Evolutionary conservation across 2,329 filamentous ascomycete genomes (phyloP), one percentile per base, ranked within the genome.

Genomic region (Microdochium nivale): DNA sequence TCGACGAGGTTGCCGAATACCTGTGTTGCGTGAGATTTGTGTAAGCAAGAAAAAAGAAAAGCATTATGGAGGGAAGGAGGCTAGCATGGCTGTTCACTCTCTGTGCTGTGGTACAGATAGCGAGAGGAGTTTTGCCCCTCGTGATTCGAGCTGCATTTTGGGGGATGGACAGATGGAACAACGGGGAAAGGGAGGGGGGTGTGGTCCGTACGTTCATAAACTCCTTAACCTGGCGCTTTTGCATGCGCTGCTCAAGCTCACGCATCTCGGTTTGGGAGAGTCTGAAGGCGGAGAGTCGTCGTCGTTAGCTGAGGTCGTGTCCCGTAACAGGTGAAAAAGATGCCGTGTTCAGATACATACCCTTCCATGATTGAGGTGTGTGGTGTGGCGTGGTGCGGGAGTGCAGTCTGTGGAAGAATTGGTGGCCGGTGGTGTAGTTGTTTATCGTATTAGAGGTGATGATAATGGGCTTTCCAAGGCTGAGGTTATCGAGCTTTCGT

Each of bases 161-260:
- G n/a, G n/a, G n/a, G n/a, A n/a, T n/a, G n/a, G n/a, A n/a, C n/a
- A n/a, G n/a, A n/a, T n/a, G n/a, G n/a, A n/a, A n/a, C n/a, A n/a
- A n/a, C n/a, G n/a, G n/a, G n/a, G n/a, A n/a, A n/a, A n/a, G 47
- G 23, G 49, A 50, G 19, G 27, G 49, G 30, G 21, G 35, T n/a
- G 52, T 78, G 11, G 27, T 30, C 5, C 89, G 62, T 80, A 97
- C 94, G 64, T 83, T 88, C 86, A 97, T 96, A 69, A 99, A 97
- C 69, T 97, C 92, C 77, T 96, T 96, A 80, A 99, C 89, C 75
- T 99, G 94, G 75, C 94, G 95, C 75, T 88, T 88, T 78, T 97
- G 90, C 83, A 99, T 91, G 72, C 94, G 90, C 74, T 83, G 75
- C 73, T 95, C 87, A 67, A 99, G 87, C 79, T 94, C 89, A 75